These are phyloP conservation scores for Lipomyces yamadae DNA, from an alignment of 805 yeast genomes.

Conservation along the genomic window DNA sequence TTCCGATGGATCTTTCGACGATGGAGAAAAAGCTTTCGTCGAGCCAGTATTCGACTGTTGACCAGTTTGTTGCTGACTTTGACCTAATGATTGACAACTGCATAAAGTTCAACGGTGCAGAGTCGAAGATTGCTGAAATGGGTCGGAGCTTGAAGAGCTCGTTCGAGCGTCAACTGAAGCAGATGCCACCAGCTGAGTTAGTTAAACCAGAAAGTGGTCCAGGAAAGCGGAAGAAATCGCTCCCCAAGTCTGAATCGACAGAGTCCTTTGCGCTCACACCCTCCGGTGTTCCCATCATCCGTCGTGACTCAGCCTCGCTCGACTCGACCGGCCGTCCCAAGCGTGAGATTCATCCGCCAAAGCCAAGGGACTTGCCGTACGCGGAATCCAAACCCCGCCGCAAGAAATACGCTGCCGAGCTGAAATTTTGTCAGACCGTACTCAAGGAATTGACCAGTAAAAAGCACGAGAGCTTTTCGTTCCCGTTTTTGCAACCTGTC, in stretches of 20 bases:
- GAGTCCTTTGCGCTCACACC: constrained; percentile 46
- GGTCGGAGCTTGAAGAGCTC: constrained; percentile 87
- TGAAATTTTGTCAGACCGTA: constrained; percentile 81
- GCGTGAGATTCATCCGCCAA: constrained; percentile 95
- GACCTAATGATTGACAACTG: constrained; percentile 83
- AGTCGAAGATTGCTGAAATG: constrained; percentile 85
- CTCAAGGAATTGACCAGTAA: constrained; percentile 81
- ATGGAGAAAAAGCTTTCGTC: constrained; percentile 77
- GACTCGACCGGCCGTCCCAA: constrained; percentile 70
- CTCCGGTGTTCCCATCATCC: constrained; percentile 62
- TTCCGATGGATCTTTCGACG: constrained; percentile 94
- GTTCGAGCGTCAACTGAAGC: constrained; percentile 89
- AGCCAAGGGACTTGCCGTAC: constrained; percentile 89
- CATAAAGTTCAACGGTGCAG: constrained; percentile 80
- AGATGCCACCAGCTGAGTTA: constrained; percentile 70
- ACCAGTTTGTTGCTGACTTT: constrained; percentile 68
- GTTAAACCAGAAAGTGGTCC: constrained; percentile 32
- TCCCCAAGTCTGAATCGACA: constrained; percentile 26
- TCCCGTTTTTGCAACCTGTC: constrained; percentile 91
- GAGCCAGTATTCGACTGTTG: constrained; percentile 73
- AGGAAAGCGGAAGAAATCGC: constrained; percentile 40
- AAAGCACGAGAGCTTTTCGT: constrained; percentile 81
- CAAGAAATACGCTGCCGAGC: constrained; percentile 87
- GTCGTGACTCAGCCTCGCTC: constrained; percentile 67
- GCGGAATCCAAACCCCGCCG: constrained; percentile 83